Evolutionary conservation across 2,329 filamentous ascomycete species (phyloP).

Genomic region (Fusarium luffae): DNA sequence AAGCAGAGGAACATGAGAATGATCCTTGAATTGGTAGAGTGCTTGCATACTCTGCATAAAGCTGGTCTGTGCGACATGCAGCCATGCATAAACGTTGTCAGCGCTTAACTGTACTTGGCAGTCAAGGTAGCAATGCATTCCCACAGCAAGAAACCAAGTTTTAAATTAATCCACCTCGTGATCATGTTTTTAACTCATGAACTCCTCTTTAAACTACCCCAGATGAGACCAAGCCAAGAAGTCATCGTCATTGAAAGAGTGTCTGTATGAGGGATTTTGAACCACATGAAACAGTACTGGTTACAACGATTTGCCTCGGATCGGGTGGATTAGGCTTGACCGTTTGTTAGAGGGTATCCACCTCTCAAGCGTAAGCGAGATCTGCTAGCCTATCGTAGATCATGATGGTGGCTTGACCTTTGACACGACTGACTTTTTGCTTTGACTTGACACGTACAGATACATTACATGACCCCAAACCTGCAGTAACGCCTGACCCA

Average conservation of each 20-base stretch:
- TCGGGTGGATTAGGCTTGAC: slow-evolving; percentile 6
- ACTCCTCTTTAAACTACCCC: background rate
- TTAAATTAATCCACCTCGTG: background rate
- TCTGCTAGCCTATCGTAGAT: slow-evolving; percentile 24
- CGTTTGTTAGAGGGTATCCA: slow-evolving; percentile 6
- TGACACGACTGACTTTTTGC: background rate
- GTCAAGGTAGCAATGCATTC: slow-evolving; percentile 4
- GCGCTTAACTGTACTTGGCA: background rate
- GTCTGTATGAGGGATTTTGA: background rate
- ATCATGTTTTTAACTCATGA: background rate
- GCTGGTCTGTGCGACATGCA: slow-evolving; percentile 1
- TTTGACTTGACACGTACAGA: slow-evolving; percentile 19
- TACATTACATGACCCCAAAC: slow-evolving; percentile 19
- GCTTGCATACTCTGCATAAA: slow-evolving; percentile 7
- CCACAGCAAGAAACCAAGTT: background rate
- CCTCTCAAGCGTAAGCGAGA: background rate
- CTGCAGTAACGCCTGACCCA: slow-evolving; percentile 18
- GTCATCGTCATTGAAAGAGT: background rate
- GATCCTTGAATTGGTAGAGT: slow-evolving; percentile 5
- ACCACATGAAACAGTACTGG: background rate
- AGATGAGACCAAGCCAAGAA: background rate
- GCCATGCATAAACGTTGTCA: background rate
- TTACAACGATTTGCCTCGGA: background rate
- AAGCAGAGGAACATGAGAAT: background rate
- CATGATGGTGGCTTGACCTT: slow-evolving; percentile 5